Evolutionary conservation across 495 filamentous ascomycete species (phyloP), one percentile per base, ranked within the genome.

Genomic region (Podospora pseudoanserina): DNA sequence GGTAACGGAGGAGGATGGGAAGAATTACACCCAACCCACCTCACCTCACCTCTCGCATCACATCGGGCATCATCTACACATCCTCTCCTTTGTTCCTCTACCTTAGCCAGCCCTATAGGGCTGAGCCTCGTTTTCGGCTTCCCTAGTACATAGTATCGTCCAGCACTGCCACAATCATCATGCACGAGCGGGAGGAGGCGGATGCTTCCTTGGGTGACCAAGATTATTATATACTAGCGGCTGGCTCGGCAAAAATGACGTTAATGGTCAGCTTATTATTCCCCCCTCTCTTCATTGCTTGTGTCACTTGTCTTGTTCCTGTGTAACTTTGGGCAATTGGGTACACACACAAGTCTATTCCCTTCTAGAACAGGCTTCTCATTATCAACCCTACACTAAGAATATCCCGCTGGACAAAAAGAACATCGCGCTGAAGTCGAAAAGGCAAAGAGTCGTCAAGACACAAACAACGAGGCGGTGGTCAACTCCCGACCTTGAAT

Each of bases 131-230:
- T 49, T 49, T 49, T 49, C 39, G 39, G 39, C 2, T 49, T 49
- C 13, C 39, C 7, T 49, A 49, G 39, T 13, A 49, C 39, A 18
- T 49, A 49, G 2, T 11, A 16, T 49, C 9, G 49, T 53, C 3
- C 27, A 65, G 67, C 67, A 69, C 67, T 69, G 67, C 67, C 67
- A 69, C 67, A 60, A 61, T 69, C 44, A 62, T 49, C 63, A 55
- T 65, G 67, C 67, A 69, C 60, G 62, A 53, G 39, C 39, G 39
- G 39, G 39, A 39, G 23, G 23, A 49, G 39, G 39, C 39, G 39
- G 39, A 49, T 49, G 39, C 39, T 49, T 49, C 39, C 39, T 49
- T 49, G 13, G 39, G 9, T 13, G 39, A 32, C 30, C 4, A 32
- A 2, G 9, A 49, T 49, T 18, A 39, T 39, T 39, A 23, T 23